Base-by-base conservation (phyloP, 768 basidiomycete genomes). In the Coprinopsis marcescibilis region DNA sequence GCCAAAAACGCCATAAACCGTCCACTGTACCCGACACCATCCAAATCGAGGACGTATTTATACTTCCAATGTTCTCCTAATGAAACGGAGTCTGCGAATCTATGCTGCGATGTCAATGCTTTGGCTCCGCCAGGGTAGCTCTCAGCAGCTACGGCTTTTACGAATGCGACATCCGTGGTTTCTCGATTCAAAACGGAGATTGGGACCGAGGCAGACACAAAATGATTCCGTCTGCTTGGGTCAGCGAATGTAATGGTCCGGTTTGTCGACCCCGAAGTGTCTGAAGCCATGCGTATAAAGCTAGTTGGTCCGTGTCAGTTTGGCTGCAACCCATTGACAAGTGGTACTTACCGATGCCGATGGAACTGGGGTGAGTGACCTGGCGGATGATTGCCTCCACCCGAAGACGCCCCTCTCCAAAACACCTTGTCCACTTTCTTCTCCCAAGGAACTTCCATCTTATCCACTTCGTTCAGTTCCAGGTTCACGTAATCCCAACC, bases 331-430 rank as follows among this genome's bases (percentile, higher is more conserved):
- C n/a, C n/a, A n/a, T n/a, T n/a, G n/a, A n/a, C n/a, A n/a, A n/a
- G n/a, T n/a, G n/a, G n/a, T n/a, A n/a, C n/a, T n/a, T n/a, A n/a
- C n/a, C 89, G 73, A 59, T 92, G 89, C 26, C 90, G 74, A 50
- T 93, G 89, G 54, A 89, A 92, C 49, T 79, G 72, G 4, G 76
- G 61, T 1, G 85, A 66, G 56, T 83, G 89, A 0, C 89, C 87
- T 0, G 78, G 75, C 1, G 90, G 89, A 15, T 80, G 80, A 52
- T 74, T 84, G 21, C 89, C 89, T 4, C 90, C 90, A 45, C 92
- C 92, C 0, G 90, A 94, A 0, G 87, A 90, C 2, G 89, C 87
- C 4, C 92, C 92, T 42, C 92, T 68, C 88, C 91, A 95, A 62
- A 90, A 90, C 29, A 94, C 73, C 55, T 76, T 75, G 57, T 87